A percentile compares a stretch with the other conserved stretches of the same genome.
phyloP scores from a whole-genome alignment of 75 land plant genomes.

The Picea glauca region DNA sequence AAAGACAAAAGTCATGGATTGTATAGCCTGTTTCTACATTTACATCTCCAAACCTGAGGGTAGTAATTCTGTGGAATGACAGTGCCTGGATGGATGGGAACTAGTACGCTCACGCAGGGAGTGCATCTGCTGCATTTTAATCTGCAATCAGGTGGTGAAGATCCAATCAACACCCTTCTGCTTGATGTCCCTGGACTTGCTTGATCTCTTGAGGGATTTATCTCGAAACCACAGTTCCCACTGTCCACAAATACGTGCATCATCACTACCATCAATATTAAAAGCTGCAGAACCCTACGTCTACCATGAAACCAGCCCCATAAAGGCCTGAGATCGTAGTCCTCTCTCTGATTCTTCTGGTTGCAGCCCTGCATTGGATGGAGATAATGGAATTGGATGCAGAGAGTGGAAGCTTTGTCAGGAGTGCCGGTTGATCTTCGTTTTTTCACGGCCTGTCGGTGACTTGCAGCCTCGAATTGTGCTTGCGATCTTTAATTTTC shows the following conservation, averaged over 20 bases:
- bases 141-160: constrained; percentile 7
- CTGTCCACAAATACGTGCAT: neutral
- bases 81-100: constrained; percentile 4
- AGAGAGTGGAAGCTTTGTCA: too few relatives aligned
- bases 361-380: too few relatives aligned
- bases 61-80: neutral
- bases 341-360: too few relatives aligned
- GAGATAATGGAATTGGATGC: too few relatives aligned
- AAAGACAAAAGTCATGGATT: neutral
- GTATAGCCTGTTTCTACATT: constrained; percentile 6
- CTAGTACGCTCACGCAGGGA: neutral
- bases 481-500: too few relatives aligned
- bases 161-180: neutral
- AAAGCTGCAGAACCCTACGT: neutral
- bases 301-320: neutral
- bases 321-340: too few relatives aligned
- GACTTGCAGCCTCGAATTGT: too few relatives aligned
- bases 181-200: neutral
- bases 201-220: neutral
- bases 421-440: too few relatives aligned
- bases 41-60: constrained; percentile 11
- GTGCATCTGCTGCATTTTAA: neutral
- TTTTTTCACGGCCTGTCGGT: too few relatives aligned
- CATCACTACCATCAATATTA: neutral
- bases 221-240: neutral